Evolutionary conservation across 768 basidiomycete species (phyloP), one percentile per base, ranked within the genome.

Genomic region (Auriscalpium vulgare): DNA sequence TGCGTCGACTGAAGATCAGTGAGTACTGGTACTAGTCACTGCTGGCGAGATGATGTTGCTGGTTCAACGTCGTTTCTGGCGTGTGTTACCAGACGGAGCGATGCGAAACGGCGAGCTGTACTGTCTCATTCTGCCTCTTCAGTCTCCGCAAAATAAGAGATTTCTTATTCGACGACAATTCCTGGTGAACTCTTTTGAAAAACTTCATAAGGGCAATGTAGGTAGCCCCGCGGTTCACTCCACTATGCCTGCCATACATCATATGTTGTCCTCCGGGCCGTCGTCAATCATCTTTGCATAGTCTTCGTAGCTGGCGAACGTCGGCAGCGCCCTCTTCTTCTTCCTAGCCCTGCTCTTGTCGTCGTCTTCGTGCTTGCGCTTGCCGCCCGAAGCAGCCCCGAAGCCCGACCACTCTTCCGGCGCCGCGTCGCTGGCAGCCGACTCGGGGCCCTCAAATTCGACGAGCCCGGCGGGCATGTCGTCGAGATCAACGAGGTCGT

Each of bases 251-350:
- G 7, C 29, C 4, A 29, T 29, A 29, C 7, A 29, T 43, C 40
- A 84, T 35, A 86, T 74, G 68, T 84, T 73, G 62, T 88, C 85
- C 69, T 88, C 86, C 11, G 82, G 78, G 10, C 74, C 83, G 55
- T 87, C 85, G 67, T 92, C 91, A 56, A 92, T 93, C 81, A 92
- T 76, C 71, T 75, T 83, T 47, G 84, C 86, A 62, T 91, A 93
- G 56, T 91, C 90, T 56, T 93, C 91, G 63, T 91, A 91, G 65
- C 82, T 88, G 10, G 90, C 91, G 66, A 93, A 93, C 37, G 86
- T 91, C 5, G 88, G 88, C 60, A 91, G 66, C 10, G 80, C 76
- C 56, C 74, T 75, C 66, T 80, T 65, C 72, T 84, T 91, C 75
- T 90, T 90, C 71, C 84, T 78, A 65, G 69, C 74, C 56, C 71